Base-by-base conservation (phyloP, 2,329 filamentous ascomycete species). In the Dryadomyces sulphureus region DNA sequence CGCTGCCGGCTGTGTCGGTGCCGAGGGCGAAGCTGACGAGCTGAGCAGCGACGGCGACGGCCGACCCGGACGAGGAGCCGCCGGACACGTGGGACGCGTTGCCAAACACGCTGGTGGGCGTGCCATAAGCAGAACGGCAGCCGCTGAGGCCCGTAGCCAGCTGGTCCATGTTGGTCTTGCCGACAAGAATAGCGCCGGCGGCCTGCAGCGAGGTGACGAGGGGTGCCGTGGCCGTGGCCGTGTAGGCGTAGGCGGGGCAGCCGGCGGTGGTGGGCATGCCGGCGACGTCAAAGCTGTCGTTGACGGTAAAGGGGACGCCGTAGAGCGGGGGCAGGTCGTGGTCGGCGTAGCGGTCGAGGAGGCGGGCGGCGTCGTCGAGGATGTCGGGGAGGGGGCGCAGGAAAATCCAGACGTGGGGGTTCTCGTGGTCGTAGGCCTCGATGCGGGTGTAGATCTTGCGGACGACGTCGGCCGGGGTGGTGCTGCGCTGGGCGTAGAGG, bases 141-240 rank as follows among this genome's bases (percentile, higher is more conserved):
- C 51, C 77, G 12, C 69, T 72, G 3, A 80, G 63, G 1, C 77
- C 77, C 1, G 75, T 79, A 3, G 75, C 76, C 4, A 80, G 64
- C 56, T 80, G 75, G 54, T 81, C 77, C 45, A 80, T 65, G 53
- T 72, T 73, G 12, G 65, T 65, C 54, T 79, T 79, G 25, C 75
- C 75, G 38, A 79, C 62, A 47, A 72, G 69, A 4, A 79, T 55
- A 2, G 66, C 75, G 21, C 32, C 32, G 16, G 34, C 34, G 11
- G 34, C 42, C 3, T 38, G 42, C 16, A 43, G 32, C 1, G 11
- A 4, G 3, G 42, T 32, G 2, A 43, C 67, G 1, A 69, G 66
- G 5, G 62, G 61, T 1, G 71, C 67, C 16, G 64, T 69, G 7
- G 59, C 55, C n/a, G 60, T 59, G 0, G 74, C 65, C 1, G 62